Base-by-base conservation (phyloP, 192 early-diverging fungal species). In the Nowakowskiella sp. region DNA sequence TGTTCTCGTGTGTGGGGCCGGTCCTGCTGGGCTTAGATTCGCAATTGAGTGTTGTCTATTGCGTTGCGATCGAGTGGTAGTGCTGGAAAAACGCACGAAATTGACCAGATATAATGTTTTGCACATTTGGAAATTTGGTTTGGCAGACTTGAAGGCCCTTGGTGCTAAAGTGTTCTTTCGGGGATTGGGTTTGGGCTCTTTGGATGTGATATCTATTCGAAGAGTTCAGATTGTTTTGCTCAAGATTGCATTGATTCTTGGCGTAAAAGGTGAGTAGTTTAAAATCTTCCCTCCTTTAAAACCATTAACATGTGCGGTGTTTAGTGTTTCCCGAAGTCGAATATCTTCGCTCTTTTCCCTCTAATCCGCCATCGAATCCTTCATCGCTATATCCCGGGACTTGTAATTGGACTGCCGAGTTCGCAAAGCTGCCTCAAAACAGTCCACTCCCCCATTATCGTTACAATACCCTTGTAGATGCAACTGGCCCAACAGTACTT, bases 201-300 rank as follows among this genome's bases (percentile, higher is more conserved):
- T 42, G 4, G 50, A 60, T 21, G 58, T 60, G 13, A 33, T 60
- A 21, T 28, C 50, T 16, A 60, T 54, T 24, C 32, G 58, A 10
- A 42, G 58, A 2, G 13, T 60, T 25, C 58, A 60, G 52, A 16
- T 60, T 8, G 22, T 60, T 44, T 30, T 60, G 16, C 3, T 27
- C 7, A 60, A 60, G 51, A 60, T 60, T 50, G 58, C 58, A 0
- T 45, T 60, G 36, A 36, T 27, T 31, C 43, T 60, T 21, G 58
- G 58, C 42, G 58, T 32, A 0, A 29, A 60, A 13, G 27, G 55
- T 57, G 42, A 27, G 44, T 13, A 5, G 5, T n/a, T n/a, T n/a
- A n/a, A n/a, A n/a, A n/a, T n/a, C n/a, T n/a, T n/a, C n/a, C n/a
- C n/a, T n/a, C n/a, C n/a, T n/a, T n/a, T n/a, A n/a, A n/a, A n/a